A percentile compares a stretch with the other conserved stretches of the same genome.
Conservation (phyloP, 805 yeast genomes). For the Saturnispora diversa region DNA sequence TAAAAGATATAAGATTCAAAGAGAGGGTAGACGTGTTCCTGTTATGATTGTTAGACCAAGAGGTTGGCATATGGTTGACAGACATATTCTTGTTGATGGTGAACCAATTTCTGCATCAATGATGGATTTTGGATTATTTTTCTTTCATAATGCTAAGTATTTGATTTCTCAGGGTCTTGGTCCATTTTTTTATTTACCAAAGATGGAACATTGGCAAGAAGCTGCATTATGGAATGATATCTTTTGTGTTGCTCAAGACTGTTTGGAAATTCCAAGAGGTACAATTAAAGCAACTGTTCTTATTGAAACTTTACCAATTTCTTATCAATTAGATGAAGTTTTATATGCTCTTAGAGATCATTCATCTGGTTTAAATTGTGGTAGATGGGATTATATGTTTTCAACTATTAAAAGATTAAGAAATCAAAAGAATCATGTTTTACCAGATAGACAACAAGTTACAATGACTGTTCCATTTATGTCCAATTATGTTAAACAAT, state of each 20-base stretch:
- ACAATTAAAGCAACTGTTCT: slow-evolving; percentile 74
- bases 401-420: slow-evolving; percentile 70
- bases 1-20: slow-evolving; percentile 33
- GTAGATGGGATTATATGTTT: slow-evolving; percentile 85
- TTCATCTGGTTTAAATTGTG: slow-evolving; percentile 77
- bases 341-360: slow-evolving; percentile 70
- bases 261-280: slow-evolving; percentile 60
- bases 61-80: slow-evolving; percentile 80
- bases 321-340: slow-evolving; percentile 82
- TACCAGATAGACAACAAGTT: slow-evolving; percentile 75
- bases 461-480: slow-evolving; percentile 78
- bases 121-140: slow-evolving; percentile 71
- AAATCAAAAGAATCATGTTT: slow-evolving; percentile 54
- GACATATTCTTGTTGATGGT: slow-evolving; percentile 62
- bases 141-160: slow-evolving; percentile 64
- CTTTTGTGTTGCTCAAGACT: slow-evolving; percentile 69
- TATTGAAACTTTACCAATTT: slow-evolving; percentile 79
- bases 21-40: slow-evolving; percentile 53
- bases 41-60: slow-evolving; percentile 80
- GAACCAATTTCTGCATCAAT: slow-evolving; percentile 73
- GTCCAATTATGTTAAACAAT: slow-evolving; percentile 66
- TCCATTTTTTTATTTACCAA: slow-evolving; percentile 76
- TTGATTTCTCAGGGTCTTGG: slow-evolving; percentile 59
- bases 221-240: slow-evolving; percentile 80
- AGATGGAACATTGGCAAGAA: slow-evolving; percentile 80